Conservation (phyloP, 495 filamentous ascomycete genomes). For the Aspergillus diversus region DNA sequence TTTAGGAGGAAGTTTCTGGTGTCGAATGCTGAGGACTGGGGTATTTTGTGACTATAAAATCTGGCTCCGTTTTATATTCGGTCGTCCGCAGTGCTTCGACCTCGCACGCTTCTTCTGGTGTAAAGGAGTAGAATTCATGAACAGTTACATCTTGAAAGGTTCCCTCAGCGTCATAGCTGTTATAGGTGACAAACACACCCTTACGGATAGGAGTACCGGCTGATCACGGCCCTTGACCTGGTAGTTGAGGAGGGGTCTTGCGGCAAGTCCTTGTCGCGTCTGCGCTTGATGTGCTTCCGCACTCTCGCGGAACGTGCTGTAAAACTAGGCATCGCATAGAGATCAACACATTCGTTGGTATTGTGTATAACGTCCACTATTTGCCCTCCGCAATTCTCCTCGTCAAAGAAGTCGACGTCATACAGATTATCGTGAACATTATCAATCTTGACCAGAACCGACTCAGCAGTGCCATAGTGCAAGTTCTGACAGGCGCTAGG, state of each 20-base stretch:
- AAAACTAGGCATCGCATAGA: background rate
- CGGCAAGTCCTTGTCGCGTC: background rate
- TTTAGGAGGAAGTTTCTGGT: conserved; percentile 1
- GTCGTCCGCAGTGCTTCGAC: background rate
- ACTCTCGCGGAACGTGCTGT: background rate
- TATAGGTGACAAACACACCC: background rate
- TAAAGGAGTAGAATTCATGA: conserved; percentile 6
- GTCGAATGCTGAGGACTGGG: background rate
- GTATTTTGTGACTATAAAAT: background rate
- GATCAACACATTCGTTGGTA: conserved; percentile 10
- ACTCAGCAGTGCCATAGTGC: conserved; percentile 4
- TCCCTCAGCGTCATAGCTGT: background rate
- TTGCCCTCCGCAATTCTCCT: conserved; percentile 1
- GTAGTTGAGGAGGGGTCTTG: conserved; percentile 2
- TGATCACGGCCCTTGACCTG: background rate
- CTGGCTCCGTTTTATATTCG: background rate
- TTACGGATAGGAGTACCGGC: conserved; percentile 2
- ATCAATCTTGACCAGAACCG: conserved; percentile 9
- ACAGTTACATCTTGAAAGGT: background rate
- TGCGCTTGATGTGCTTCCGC: background rate
- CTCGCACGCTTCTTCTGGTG: background rate
- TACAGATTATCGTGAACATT: conserved; percentile 1
- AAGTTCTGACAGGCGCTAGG: conserved; percentile 1
- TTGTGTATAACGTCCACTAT: conserved; percentile 3
- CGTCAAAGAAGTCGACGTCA: conserved; percentile 6